Conservation (phyloP, 768 basidiomycete genomes). For the Podaxis mareebaensis region DNA sequence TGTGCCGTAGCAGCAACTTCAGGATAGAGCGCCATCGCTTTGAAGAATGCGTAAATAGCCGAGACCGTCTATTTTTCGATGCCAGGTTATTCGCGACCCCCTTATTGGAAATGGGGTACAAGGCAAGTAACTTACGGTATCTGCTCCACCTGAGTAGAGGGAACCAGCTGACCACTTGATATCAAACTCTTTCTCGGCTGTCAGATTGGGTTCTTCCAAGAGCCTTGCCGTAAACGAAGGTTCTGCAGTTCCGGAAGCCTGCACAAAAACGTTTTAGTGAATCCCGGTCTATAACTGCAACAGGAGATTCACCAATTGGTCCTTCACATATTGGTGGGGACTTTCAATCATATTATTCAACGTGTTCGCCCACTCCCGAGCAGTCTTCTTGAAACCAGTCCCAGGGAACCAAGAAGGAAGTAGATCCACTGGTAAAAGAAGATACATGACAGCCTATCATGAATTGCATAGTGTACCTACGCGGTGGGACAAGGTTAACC, state of each 20-base stretch:
- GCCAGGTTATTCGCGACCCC: not conserved
- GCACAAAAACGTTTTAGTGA: not conserved
- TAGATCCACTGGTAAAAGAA: conserved; percentile 36
- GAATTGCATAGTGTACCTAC: conserved; percentile 25
- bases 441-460: not conserved
- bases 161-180: conserved; percentile 48
- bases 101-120: not conserved
- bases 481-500: conserved; percentile 51
- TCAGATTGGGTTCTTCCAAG: conserved; percentile 29
- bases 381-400: conserved; percentile 49
- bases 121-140: conserved; percentile 30
- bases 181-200: conserved; percentile 33
- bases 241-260: conserved; percentile 32
- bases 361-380: conserved; percentile 42
- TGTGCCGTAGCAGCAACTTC: not conserved
- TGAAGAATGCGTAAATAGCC: not conserved
- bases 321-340: conserved; percentile 45
- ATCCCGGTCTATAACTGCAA: not conserved
- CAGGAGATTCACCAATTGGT: conserved; percentile 38
- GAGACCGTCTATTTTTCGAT: conserved; percentile 28
- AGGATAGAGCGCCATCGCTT: not conserved
- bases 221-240: conserved; percentile 36
- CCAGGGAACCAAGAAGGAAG: conserved; percentile 61
- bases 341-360: conserved; percentile 46
- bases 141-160: conserved; percentile 49